Percentiles rank a stretch among this genome's conserved stretches.
Conservation (phyloP, 1,139 yeast genomes). For the Arxiozyma bovina region DNA sequence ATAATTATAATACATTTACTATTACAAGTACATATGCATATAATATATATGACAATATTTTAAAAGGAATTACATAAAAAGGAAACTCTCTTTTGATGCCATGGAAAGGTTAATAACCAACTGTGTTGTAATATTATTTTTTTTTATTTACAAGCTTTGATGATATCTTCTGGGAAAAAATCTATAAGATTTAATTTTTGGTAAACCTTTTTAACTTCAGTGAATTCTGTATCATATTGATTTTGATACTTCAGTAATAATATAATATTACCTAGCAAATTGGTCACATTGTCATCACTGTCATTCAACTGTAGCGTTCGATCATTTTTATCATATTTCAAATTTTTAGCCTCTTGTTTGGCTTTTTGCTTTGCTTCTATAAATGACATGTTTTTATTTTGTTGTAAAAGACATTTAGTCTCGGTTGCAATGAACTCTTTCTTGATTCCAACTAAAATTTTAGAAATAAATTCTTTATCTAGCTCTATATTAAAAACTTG, state of each 20-base stretch:
- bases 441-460: constrained; percentile 17
- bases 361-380: neutral
- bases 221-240: constrained; percentile 11
- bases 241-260: constrained; percentile 8
- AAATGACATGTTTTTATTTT: neutral
- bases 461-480: constrained; percentile 5
- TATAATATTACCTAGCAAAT: constrained; percentile 10
- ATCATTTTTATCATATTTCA: neutral
- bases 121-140: neutral
- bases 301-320: no score
- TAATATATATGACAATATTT: no score
- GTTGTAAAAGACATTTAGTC: constrained; percentile 1
- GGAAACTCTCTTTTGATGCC: neutral
- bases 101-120: neutral
- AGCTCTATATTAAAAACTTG: constrained; percentile 15
- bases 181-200: neutral
- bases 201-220: constrained; percentile 4
- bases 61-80: no score
- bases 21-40: no score
- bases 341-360: neutral
- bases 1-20: neutral
- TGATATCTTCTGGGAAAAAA: neutral
- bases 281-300: neutral
- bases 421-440: constrained; percentile 15
- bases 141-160: constrained; percentile 9